Percentiles rank a stretch among this genome's conserved stretches.
Evolutionary conservation across 352 stramenopile genomes (phyloP).

Genomic region (Pythium folliculosum): DNA sequence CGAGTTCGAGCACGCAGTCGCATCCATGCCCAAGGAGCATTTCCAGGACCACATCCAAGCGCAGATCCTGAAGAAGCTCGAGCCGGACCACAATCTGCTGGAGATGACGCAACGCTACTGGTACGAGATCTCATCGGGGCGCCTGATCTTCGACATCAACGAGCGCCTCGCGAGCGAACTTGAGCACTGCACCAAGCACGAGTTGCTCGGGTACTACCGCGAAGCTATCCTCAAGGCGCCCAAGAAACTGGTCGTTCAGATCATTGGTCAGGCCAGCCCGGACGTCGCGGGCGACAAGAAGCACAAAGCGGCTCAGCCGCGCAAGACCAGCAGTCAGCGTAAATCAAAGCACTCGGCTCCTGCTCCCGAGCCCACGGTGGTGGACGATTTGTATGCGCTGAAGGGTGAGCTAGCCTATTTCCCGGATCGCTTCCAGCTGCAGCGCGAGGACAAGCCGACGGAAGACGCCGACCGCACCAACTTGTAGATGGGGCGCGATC

Average conservation of each 20-base stretch:
- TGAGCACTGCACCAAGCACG: conserved; percentile 63
- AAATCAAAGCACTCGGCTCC: conserved; percentile 21
- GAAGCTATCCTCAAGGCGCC: conserved; percentile 64
- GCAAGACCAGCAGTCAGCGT: conserved; percentile 30
- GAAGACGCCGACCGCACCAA: not conserved
- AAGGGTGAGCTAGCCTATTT: conserved; percentile 63
- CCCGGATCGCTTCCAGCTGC: conserved; percentile 34
- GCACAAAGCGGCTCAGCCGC: conserved; percentile 24
- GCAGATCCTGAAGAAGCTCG: conserved; percentile 77
- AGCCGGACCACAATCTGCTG: conserved; percentile 81
- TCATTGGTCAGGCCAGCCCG: conserved; percentile 47
- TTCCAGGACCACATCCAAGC: conserved; percentile 83
- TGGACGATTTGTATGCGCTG: conserved; percentile 61
- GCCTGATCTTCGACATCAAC: conserved; percentile 77
- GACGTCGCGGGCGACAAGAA: conserved; percentile 27
- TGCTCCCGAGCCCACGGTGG: conserved; percentile 19
- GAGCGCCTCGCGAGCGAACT: conserved; percentile 69
- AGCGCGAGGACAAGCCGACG: conserved; percentile 12
- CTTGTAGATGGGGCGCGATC: conserved; percentile 6
- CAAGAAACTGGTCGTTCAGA: conserved; percentile 68
- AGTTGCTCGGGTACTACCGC: conserved; percentile 62
- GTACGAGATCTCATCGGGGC: conserved; percentile 77
- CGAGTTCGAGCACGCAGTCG: conserved; percentile 79
- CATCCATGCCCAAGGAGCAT: conserved; percentile 61
- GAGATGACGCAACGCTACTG: conserved; percentile 77